Base-by-base conservation (phyloP, 208 protist species). In the Leishmania arabica region DNA sequence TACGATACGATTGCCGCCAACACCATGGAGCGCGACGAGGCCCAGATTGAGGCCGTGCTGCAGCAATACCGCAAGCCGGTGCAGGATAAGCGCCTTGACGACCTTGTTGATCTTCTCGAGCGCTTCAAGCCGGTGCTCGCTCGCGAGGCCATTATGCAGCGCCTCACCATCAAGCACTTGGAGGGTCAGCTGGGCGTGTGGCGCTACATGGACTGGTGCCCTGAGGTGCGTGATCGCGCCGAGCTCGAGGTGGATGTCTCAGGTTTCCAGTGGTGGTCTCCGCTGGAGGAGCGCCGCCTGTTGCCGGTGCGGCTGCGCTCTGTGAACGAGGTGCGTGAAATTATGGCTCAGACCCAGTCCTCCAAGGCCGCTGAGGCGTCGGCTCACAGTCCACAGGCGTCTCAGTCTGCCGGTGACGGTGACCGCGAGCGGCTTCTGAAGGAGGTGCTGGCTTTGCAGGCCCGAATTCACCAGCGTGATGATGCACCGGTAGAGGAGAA, bases 121-220 rank as follows among this genome's bases (percentile, higher is more conserved):
- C 90, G 89, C 65, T 98, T 98, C 88, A 98, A 97, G 87, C 93
- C 95, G n/a, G 93, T 98, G 51, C 87, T 98, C 21, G 95, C 95
- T 37, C 92, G 94, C 80, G 93, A 98, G 89, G 95, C 94, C 51
- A 98, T 98, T 78, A 95, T 97, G 94, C 93, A 97, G 90, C 94
- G 94, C 68, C 90, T 98, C 58, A 97, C 93, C 54, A 97, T 97
- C 83, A 97, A 97, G 86, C 94, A 98, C 78, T 89, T 98, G 75
- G 95, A 98, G 85, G 95, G 95, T 37, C 95, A 98, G 87, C 84
- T 98, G 31, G 94, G 94, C 80, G 89, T 98, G 72, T 98, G 94
- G 92, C 92, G 95, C 72, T 98, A 97, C 90, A 94, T 97, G 89
- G 95, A 98, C 89, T 98, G 95, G 95, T 97, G 94, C 88, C 95